Conservation (phyloP, 257 asterid genomes). For the Striga asiatica region DNA sequence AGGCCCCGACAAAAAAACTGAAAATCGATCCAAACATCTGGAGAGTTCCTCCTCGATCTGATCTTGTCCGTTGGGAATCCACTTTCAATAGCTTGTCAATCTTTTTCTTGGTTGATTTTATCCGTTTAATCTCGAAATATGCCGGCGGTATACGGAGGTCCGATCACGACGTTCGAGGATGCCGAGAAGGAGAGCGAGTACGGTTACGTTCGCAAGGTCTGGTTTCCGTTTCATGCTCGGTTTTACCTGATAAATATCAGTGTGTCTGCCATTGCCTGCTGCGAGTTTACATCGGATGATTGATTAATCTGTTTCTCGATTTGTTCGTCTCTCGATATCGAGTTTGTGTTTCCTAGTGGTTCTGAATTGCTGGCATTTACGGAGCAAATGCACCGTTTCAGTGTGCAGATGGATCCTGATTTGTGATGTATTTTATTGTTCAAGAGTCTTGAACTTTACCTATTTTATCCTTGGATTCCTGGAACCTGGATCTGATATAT, state of each 20-base stretch:
- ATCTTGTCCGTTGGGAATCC: conserved; percentile 15
- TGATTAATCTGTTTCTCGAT: conserved; percentile 7
- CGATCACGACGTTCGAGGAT: conserved; percentile 92
- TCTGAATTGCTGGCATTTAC: too few relatives aligned
- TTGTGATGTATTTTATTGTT: too few relatives aligned
- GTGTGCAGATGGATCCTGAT: too few relatives aligned
- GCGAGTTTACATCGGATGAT: neutral
- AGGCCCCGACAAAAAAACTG: conserved; percentile 8
- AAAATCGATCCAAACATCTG: conserved; percentile 8
- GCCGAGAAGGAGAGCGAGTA: conserved; percentile 99
- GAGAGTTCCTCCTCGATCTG: conserved; percentile 16
- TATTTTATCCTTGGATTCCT: too few relatives aligned
- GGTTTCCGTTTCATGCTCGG: neutral
- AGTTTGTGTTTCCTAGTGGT: too few relatives aligned
- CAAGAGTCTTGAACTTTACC: too few relatives aligned
- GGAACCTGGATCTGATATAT: too few relatives aligned
- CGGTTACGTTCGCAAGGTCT: conserved; percentile 97
- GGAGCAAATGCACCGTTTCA: too few relatives aligned
- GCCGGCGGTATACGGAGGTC: conserved; percentile 74
- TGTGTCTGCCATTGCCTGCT: neutral
- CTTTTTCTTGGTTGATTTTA: conserved; percentile 7
- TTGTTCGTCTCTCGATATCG: too few relatives aligned
- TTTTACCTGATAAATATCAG: too few relatives aligned
- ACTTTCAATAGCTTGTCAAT: conserved; percentile 4
- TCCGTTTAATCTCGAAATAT: conserved; percentile 24